A percentile compares a stretch with the other conserved stretches of the same genome.
Conservation (phyloP, 2,329 filamentous ascomycete species). For the Sporothrix inflata region DNA sequence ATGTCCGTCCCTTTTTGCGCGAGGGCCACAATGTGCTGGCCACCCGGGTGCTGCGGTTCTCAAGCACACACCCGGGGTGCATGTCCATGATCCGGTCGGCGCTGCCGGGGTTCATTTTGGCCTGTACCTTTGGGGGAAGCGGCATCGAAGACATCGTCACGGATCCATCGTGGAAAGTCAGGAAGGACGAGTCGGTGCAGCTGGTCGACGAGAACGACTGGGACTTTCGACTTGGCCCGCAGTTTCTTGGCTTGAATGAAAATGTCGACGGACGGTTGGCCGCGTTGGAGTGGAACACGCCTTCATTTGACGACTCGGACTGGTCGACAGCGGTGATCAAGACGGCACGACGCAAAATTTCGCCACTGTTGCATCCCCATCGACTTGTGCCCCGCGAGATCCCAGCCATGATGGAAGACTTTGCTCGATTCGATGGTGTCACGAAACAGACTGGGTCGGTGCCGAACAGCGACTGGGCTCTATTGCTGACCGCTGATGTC, state of each 20-base stretch:
- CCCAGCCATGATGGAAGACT: neutral
- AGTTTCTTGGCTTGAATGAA: neutral
- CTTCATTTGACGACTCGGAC: neutral
- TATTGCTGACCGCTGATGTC: neutral
- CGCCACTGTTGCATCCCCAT: neutral
- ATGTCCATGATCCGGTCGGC: neutral
- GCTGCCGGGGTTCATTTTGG: neutral
- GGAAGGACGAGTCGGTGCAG: neutral
- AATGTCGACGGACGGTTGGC: neutral
- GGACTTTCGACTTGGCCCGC: neutral
- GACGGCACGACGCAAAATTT: neutral
- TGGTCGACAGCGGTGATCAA: neutral
- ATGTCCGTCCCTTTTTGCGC: slow-evolving; percentile 26
- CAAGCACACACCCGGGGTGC: neutral
- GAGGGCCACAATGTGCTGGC: neutral
- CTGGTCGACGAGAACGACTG: slow-evolving; percentile 3
- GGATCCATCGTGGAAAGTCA: neutral
- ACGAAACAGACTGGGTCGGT: neutral
- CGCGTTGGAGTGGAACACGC: neutral
- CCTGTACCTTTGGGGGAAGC: neutral
- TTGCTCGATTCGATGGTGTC: neutral
- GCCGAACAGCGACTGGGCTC: neutral
- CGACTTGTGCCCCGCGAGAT: neutral
- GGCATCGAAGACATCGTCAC: neutral
- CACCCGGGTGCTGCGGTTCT: neutral